Evolutionary conservation across 306 rosid genomes (phyloP).

Genomic region (Hylodesmum podocarpum): DNA sequence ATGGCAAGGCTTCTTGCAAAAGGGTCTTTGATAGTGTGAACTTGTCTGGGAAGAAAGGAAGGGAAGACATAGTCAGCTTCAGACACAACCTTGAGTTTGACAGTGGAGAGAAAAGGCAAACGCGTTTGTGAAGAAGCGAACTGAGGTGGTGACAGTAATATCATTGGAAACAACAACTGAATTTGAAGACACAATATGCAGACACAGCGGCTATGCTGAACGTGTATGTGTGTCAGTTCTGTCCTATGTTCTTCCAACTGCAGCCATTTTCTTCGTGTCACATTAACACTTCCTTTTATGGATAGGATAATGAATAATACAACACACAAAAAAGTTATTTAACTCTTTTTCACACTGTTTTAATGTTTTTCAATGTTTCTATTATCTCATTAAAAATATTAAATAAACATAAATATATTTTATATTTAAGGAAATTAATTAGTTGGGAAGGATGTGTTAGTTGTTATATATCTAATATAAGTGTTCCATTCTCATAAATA

Average conservation of each 20-base stretch:
- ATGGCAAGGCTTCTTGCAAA: slow-evolving; percentile 68
- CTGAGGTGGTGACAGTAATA: background rate
- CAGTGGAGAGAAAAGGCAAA: background rate
- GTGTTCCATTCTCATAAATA: no score
- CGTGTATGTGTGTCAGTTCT: background rate
- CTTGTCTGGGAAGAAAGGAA: slow-evolving; percentile 76
- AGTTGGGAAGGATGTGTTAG: no score
- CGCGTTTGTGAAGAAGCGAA: slow-evolving; percentile 41
- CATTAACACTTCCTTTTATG: background rate
- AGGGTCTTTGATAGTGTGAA: slow-evolving; percentile 65
- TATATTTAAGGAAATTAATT: no score
- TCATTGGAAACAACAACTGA: background rate
- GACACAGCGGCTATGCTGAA: background rate
- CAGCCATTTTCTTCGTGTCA: background rate
- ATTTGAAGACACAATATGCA: background rate
- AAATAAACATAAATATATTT: no score
- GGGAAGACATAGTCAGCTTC: slow-evolving; percentile 54
- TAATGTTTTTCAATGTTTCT: no score
- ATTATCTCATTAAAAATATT: no score
- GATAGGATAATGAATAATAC: no score
- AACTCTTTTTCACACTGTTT: no score
- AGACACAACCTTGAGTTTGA: slow-evolving; percentile 19
- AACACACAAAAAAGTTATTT: no score
- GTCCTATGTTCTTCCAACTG: background rate
- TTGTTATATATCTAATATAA: no score